Evolutionary conservation across 176 grass and related monocot genomes (phyloP).

Genomic region (Eragrostis curvula): DNA sequence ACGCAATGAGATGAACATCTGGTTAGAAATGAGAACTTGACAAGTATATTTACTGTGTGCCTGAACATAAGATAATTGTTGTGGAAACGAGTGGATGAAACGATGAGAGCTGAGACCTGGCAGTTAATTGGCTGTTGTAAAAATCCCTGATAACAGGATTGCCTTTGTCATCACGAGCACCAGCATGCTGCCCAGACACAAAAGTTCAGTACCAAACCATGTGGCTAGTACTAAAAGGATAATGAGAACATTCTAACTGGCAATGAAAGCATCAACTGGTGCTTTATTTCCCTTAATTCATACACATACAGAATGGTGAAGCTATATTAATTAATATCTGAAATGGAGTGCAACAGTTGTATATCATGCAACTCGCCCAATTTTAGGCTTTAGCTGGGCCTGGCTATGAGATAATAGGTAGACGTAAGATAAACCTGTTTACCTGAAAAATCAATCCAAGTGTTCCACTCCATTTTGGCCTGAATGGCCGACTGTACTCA

Average conservation of each 20-base stretch:
- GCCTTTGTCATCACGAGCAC: conserved; percentile 87
- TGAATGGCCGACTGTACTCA: conserved; percentile 86
- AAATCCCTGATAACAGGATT: conserved; percentile 78
- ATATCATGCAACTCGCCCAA: neutral
- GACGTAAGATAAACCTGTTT: neutral
- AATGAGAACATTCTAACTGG: conserved; percentile 6
- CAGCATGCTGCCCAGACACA: conserved; percentile 64
- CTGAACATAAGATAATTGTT: conserved; percentile 16
- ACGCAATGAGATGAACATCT: conserved; percentile 33
- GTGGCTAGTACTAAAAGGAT: conserved; percentile 8
- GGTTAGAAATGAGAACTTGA: conserved; percentile 18
- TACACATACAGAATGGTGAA: conserved; percentile 19
- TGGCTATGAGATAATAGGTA: neutral
- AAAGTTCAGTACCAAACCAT: neutral
- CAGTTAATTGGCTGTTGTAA: conserved; percentile 95
- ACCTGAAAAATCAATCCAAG: conserved; percentile 94
- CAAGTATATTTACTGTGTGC: conserved; percentile 9
- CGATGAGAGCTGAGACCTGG: conserved; percentile 61
- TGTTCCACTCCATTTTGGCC: conserved; percentile 90
- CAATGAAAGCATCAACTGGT: neutral
- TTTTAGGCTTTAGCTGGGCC: neutral
- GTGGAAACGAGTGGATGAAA: conserved; percentile 24
- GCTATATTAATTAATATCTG: conserved; percentile 20
- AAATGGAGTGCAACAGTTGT: neutral
- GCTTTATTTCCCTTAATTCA: conserved; percentile 9